Percentiles rank a stretch among this genome's conserved stretches.
Evolutionary conservation across 2,329 filamentous ascomycete species (phyloP).

Genomic region (Talaromyces rugulosus): DNA sequence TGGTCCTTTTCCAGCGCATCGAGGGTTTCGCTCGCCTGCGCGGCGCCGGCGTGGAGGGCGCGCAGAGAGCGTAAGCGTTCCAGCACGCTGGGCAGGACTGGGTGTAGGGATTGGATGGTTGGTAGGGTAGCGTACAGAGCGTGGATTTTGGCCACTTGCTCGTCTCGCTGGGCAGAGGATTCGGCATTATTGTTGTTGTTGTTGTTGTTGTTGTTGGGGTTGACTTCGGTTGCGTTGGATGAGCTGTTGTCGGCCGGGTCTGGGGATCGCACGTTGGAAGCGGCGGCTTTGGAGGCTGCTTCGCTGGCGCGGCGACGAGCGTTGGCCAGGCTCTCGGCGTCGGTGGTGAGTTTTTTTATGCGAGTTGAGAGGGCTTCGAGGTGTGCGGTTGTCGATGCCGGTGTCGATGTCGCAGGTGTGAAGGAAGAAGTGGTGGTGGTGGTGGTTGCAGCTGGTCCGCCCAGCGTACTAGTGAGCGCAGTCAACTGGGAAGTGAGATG

Average conservation of each 20-base stretch:
- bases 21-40: conserved; percentile 71
- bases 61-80: conserved; percentile 80
- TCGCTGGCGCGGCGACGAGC: conserved; percentile 41
- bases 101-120: conserved; percentile 80
- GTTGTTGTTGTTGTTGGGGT: conserved; percentile 19
- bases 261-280: conserved; percentile 27
- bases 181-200: conserved; percentile 29
- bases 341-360: conserved; percentile 41
- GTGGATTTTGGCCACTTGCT: conserved; percentile 82
- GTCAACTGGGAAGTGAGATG: conserved; percentile 75
- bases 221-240: conserved; percentile 52
- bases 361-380: conserved; percentile 41
- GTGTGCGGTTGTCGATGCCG: conserved; percentile 35
- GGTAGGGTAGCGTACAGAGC: conserved; percentile 84
- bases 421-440: not conserved
- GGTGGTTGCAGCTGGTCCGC: conserved; percentile 18
- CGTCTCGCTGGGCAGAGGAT: conserved; percentile 45
- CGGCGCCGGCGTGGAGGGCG: conserved; percentile 81
- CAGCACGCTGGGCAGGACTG: conserved; percentile 77
- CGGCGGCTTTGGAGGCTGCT: conserved; percentile 31
- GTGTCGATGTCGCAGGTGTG: conserved; percentile 1
- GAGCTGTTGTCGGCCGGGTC: conserved; percentile 17
- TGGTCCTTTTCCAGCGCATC: conserved; percentile 75
- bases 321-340: conserved; percentile 40
- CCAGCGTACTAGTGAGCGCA: conserved; percentile 57